Base-by-base conservation (phyloP, 805 yeast genomes). In the Kodamaea fukazawae region DNA sequence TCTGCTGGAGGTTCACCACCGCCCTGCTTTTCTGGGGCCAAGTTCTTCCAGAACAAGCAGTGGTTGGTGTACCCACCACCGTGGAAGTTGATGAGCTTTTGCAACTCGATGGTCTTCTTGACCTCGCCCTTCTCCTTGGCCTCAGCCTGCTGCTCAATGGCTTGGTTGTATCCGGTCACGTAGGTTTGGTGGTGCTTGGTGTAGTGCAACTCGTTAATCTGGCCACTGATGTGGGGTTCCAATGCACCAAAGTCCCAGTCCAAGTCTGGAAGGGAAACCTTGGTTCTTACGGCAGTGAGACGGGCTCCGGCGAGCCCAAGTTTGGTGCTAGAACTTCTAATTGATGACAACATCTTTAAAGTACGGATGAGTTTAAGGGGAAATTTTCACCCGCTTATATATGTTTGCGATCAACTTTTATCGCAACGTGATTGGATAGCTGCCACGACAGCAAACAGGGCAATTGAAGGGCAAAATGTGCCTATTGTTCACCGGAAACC, bases 21-120 rank as follows among this genome's bases (percentile, higher is more conserved):
- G 42, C 87, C 86, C 44, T 71, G 70, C 40, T 76, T 73, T 34
- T 60, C 65, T 28, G 96, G 96, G 14, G 95, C 84, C 59, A 88
- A 72, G 69, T 82, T 85, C 65, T 84, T 83, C 95, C 95, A 88
- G 76, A 85, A 88, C 50, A 88, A 68, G 49, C 79, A 71, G 70
- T 88, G 96, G 79, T 88, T 88, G 58, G 82, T 70, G 71, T 72
- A 86, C 22, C 96, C 96, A 61, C 96, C 96, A 52, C 93, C 93
- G 64, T 88, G 90, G 79, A 88, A 88, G 61, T 86, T 88, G 71
- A 89, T 79, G 51, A 75, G 70, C 54, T 85, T 84, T 61, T 83
- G 85, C 49, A 86, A 70, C 49, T 72, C 77, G 54, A 83, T 73
- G 36, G 82, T 64, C 57, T 76, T 77, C 55, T 76, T 68, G 46